phyloP scores from a whole-genome alignment of 148 eudicot species.

The Fagopyrum tataricum region DNA sequence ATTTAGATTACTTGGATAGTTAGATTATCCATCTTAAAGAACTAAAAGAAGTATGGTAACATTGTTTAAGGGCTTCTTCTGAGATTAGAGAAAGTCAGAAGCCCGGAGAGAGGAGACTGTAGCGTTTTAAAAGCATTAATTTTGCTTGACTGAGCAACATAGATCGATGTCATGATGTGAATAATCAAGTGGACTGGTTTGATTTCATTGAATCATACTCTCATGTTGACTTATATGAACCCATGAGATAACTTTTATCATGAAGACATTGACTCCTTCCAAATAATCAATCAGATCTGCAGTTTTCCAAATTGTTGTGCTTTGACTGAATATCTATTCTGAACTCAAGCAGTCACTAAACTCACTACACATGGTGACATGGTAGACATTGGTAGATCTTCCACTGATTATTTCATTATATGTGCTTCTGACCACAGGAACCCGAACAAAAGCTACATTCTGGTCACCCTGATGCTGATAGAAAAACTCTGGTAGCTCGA shows the following conservation, averaged over 20 bases:
- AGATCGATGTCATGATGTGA: background rate
- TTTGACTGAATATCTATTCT: background rate
- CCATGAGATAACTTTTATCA: background rate
- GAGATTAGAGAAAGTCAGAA: background rate
- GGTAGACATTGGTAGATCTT: background rate
- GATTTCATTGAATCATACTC: background rate
- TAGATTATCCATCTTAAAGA: background rate
- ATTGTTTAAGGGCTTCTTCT: background rate
- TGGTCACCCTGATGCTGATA: constrained; percentile 20
- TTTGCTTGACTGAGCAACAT: background rate
- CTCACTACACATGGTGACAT: background rate
- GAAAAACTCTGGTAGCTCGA: constrained; percentile 19
- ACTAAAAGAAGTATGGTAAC: background rate
- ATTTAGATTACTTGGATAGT: background rate
- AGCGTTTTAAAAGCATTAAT: background rate
- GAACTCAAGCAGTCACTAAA: background rate
- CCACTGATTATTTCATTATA: background rate
- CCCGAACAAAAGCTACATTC: constrained; percentile 11
- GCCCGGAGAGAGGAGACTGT: background rate
- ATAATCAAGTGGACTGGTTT: background rate
- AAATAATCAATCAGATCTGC: background rate
- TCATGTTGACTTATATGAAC: background rate
- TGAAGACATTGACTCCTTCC: background rate
- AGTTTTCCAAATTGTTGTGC: background rate
- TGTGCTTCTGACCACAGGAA: constrained; percentile 15